Percentiles rank a stretch among this genome's conserved stretches.
These are phyloP conservation scores for Dictyostelium discoideum DNA, from an alignment of 78 protist species.

Conservation along the genomic window dicty_2.7 NC_007091.3:4912001-4912500, in stretches of 20 bases:
- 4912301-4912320: background rate
- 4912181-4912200: background rate
- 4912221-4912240: constrained; percentile 3
- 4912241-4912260: constrained; percentile 36
- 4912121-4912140: background rate
- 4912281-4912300: background rate
- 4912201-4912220: constrained; percentile 31
- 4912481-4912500: constrained; percentile 77
- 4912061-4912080: background rate
- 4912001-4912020: constrained; percentile 63
- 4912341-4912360: background rate
- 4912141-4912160: background rate
- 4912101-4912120: background rate
- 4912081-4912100: background rate
- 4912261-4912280: constrained; percentile 18
- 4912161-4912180: constrained; percentile 22
- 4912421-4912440: constrained; percentile 21
- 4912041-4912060: constrained; percentile 31
- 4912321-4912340: background rate
- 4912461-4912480: constrained; percentile 76
- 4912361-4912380: background rate
- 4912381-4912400: background rate
- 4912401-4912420: background rate
- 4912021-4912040: constrained; percentile 53
- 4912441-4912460: constrained; percentile 65